Conservation (phyloP, 2,329 filamentous ascomycete species). For the Daldinia sp. region DNA sequence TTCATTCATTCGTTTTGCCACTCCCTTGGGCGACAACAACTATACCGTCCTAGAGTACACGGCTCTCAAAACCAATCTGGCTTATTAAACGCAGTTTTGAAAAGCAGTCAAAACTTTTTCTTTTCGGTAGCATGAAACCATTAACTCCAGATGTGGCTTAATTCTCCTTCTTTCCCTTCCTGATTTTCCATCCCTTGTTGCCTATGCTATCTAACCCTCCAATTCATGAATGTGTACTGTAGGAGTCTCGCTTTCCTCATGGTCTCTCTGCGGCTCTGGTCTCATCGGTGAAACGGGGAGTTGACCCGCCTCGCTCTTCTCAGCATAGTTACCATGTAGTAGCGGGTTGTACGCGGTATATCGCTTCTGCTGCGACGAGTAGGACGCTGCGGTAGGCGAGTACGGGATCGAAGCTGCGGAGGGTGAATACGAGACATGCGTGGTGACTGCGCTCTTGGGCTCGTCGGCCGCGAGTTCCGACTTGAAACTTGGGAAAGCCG, state of each 20-base stretch:
- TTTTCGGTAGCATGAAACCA: background rate
- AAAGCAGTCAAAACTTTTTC: background rate
- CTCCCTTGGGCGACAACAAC: background rate
- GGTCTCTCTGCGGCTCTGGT: background rate
- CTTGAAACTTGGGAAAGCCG: slow-evolving; percentile 27
- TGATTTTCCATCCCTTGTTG: background rate
- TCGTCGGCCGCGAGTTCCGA: slow-evolving; percentile 41
- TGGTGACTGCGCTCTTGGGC: slow-evolving; percentile 4
- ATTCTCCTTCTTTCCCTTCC: background rate
- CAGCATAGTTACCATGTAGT: slow-evolving; percentile 34
- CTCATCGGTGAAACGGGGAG: slow-evolving; percentile 7
- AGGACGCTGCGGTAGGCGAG: background rate
- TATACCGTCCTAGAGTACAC: background rate
- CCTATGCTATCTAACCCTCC: slow-evolving; percentile 1
- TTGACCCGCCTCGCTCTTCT: slow-evolving; percentile 9
- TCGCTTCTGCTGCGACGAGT: slow-evolving; percentile 8
- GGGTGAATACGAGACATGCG: background rate
- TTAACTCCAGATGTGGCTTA: slow-evolving; percentile 2
- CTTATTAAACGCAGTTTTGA: background rate
- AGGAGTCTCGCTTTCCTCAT: background rate
- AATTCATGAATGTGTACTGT: slow-evolving; percentile 5
- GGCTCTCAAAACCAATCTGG: background rate
- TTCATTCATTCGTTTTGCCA: background rate
- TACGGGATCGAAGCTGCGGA: slow-evolving; percentile 7
- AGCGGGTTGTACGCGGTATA: slow-evolving; percentile 38